Evolutionary conservation across 768 basidiomycete species (phyloP).

Genomic region (Agaricus bisporus): DNA sequence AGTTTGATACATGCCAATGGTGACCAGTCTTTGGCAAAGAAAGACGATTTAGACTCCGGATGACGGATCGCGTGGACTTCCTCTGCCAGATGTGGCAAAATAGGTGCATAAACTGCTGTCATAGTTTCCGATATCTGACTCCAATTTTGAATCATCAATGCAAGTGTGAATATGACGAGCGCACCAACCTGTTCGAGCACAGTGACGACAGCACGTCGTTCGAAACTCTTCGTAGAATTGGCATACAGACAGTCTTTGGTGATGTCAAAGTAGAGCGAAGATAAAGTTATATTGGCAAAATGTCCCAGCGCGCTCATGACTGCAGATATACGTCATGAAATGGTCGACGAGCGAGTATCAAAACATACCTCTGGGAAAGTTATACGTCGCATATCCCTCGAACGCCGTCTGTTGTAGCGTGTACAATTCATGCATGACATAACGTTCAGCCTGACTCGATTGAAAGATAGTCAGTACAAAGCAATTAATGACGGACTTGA

Average conservation of each 20-base stretch:
- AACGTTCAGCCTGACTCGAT: slow-evolving; percentile 63
- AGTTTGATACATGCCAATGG: slow-evolving; percentile 44
- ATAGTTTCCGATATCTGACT: slow-evolving; percentile 62
- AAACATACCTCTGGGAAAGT: slow-evolving; percentile 73
- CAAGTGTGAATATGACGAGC: neutral
- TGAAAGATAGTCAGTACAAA: neutral
- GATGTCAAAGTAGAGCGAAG: slow-evolving; percentile 88
- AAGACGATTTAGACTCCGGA: slow-evolving; percentile 35
- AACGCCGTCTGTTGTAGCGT: slow-evolving; percentile 61
- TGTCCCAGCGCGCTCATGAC: slow-evolving; percentile 67
- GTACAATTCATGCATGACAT: slow-evolving; percentile 81
- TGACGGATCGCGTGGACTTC: slow-evolving; percentile 61
- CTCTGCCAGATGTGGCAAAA: slow-evolving; percentile 87
- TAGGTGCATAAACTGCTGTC: slow-evolving; percentile 71
- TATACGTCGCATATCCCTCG: slow-evolving; percentile 64
- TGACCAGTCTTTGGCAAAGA: slow-evolving; percentile 70
- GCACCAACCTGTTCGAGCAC: slow-evolving; percentile 59
- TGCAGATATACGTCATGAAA: slow-evolving; percentile 21
- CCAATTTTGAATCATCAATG: neutral
- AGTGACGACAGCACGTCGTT: slow-evolving; percentile 61
- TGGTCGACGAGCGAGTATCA: slow-evolving; percentile 6
- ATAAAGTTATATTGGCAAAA: slow-evolving; percentile 81
- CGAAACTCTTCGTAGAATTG: slow-evolving; percentile 38
- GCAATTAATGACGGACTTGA: neutral
- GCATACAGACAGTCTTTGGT: slow-evolving; percentile 90